Evolutionary conservation across 768 basidiomycete genomes (phyloP).

Genomic region (Xerocomellus intermedius): DNA sequence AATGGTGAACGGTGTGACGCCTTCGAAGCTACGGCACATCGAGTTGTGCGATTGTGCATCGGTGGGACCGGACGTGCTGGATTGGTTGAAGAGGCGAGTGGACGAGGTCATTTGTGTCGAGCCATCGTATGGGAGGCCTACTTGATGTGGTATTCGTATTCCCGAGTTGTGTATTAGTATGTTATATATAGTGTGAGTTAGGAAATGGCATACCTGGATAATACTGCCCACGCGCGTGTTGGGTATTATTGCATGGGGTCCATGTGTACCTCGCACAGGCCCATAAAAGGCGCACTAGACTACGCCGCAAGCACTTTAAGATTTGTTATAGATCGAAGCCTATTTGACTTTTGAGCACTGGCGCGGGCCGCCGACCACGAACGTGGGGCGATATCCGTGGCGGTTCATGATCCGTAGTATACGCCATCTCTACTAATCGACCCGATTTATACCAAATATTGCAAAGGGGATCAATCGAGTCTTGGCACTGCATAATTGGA

Average conservation of each 20-base stretch:
- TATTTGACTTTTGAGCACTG: conserved; percentile 15
- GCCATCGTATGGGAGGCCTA: conserved; percentile 46
- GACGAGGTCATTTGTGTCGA: conserved; percentile 64
- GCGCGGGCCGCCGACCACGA: background rate
- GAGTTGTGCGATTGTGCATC: conserved; percentile 67
- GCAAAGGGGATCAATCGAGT: background rate
- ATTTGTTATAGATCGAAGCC: conserved; percentile 6
- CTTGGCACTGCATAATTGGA: too few species aligned
- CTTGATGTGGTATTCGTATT: conserved; percentile 7
- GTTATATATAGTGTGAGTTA: conserved; percentile 2
- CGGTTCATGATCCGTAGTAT: background rate
- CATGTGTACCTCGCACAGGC: background rate
- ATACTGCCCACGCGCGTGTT: background rate
- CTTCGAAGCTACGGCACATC: conserved; percentile 51
- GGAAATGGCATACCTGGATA: background rate
- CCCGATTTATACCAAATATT: background rate
- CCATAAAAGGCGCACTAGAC: conserved; percentile 12
- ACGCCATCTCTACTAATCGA: too few species aligned
- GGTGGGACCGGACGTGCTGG: conserved; percentile 66
- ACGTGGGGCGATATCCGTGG: background rate
- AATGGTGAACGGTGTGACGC: conserved; percentile 47
- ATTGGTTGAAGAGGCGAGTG: conserved; percentile 63
- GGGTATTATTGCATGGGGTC: background rate
- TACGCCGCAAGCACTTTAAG: conserved; percentile 5
- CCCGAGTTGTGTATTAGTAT: conserved; percentile 21